Base-by-base conservation (phyloP, 352 stramenopile genomes). In the Plasmopara muralis region DNA sequence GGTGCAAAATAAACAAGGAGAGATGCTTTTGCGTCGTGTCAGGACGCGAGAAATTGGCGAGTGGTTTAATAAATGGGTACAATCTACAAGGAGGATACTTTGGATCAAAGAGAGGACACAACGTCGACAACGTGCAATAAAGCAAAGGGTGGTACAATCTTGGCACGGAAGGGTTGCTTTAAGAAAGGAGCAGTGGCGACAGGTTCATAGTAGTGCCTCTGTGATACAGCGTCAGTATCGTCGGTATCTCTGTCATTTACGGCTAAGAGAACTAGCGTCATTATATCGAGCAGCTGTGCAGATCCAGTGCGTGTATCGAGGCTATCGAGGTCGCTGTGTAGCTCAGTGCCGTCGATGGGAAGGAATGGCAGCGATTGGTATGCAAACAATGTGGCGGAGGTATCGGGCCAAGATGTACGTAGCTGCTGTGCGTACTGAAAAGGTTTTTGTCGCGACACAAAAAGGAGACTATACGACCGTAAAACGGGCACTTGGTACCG, bases 381-480 rank as follows among this genome's bases (percentile, higher is more conserved):
- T 93, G 0, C 83, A 93, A 61, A 85, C 64, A 0, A 57, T 57
- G n/a, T 90, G 76, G 75, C 54, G 82, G 14, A 59, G 67, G 20
- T 49, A 69, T 12, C 63, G 70, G 12, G 79, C 82, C 1, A 66
- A 66, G 13, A 55, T 49, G 13, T 58, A 79, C 3, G 77, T 57
- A 1, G 57, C 59, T 7, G 59, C 60, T 29, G 56, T 72, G 9
- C 62, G 77, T 0, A 70, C 78, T 0, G 66, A 87, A 47, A 72
- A 65, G 12, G 85, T 88, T 39, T 55, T 93, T n/a, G 56, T 88
- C 2, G 68, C 65, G 4, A 71, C 82, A 5, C 86, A 79, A 43
- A 86, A 85, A 45, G 81, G 82, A 0, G 79, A 92, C 58, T 91
- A 90, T 55, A 74, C 73, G 3, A 73, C 67, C 25, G 80, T 83